Evolutionary conservation across 495 filamentous ascomycete genomes (phyloP), one percentile per base, ranked within the genome.

Genomic region (Talaromyces borbonicus): DNA sequence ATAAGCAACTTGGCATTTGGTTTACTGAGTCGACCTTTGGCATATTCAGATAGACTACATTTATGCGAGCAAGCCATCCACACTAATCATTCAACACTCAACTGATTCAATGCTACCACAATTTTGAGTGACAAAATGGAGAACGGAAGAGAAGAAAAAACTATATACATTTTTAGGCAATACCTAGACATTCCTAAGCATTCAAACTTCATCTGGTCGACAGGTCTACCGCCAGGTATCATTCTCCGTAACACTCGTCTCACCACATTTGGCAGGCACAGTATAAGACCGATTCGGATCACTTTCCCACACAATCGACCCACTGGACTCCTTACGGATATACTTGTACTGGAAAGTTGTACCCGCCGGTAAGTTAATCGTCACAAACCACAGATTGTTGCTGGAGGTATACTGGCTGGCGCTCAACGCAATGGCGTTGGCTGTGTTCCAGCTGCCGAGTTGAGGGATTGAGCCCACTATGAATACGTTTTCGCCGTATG

Each of bases 311-410:
- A 50, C 60, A 1, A 83, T 65, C 1, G 57, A 56, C 3, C 79
- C 75, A 55, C 78, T 69, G 2, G 61, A 56, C 38, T 68, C 62
- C 26, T 80, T 64, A 6, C 72, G 71, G 47, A 87, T 76, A 52
- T 76, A 89, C 63, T 87, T 87, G 55, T 86, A 87, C 58, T 80
- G 49, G 23, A 87, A 67, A 5, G 49, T 54, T 33, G 63, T 60
- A 1, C 81, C 79, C 0, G 71, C 70, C 0, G 70, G 57, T 2
- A 85, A 50, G 2, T 54, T 58, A 4, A 82, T 50, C 0, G 72
- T 73, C 1, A 57, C 72, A 35, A 47, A 69, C 82, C 82, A 86
- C 8, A 80, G 46, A 2, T 75, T 74, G 51, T 83, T 68, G 46
- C 52, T 68, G 7, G 47, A 48, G 1, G 74, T 77, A 50, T 85